Percentiles rank a stretch among this genome's conserved stretches.
phyloP scores from a whole-genome alignment of 2,329 filamentous ascomycete species.

The Rutstroemia sp. region DNA sequence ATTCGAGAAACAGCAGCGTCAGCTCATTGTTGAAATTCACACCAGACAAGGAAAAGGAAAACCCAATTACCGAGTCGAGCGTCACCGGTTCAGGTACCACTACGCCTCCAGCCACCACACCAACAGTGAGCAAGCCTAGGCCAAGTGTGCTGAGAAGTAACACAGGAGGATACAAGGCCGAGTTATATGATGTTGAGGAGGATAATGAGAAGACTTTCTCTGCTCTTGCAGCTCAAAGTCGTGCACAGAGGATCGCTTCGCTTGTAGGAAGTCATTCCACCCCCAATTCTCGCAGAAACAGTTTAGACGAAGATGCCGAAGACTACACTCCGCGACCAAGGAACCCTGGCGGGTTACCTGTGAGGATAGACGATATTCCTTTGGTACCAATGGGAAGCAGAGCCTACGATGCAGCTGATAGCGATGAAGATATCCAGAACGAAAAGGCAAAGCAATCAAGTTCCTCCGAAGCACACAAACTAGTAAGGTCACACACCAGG shows the following conservation, averaged over 20 bases:
- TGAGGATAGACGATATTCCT: conserved; percentile 29
- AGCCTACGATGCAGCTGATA: conserved; percentile 19
- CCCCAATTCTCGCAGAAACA: conserved; percentile 26
- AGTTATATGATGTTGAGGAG: conserved; percentile 15
- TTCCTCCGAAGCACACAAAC: conserved; percentile 36
- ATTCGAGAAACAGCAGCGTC: conserved; percentile 24
- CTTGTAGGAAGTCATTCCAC: conserved; percentile 27
- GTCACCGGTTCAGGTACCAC: neutral
- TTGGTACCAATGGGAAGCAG: conserved; percentile 23
- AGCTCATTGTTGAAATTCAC: conserved; percentile 15
- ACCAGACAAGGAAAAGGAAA: conserved; percentile 21
- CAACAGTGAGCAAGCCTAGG: conserved; percentile 16
- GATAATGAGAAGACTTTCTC: conserved; percentile 26
- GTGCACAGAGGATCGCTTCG: conserved; percentile 26
- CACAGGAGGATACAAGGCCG: neutral
- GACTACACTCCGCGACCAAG: conserved; percentile 10
- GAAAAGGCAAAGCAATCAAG: conserved; percentile 16
- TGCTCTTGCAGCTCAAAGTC: conserved; percentile 26
- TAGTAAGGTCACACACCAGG: conserved; percentile 35
- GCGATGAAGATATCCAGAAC: conserved; percentile 20
- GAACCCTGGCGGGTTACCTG: conserved; percentile 14
- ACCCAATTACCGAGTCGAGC: conserved; percentile 24
- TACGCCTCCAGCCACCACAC: neutral
- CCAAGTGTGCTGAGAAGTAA: conserved; percentile 25
- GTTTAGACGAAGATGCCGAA: conserved; percentile 23